phyloP scores from a whole-genome alignment of 108 stramenopile species.

The Conticribra weissflogii region DNA sequence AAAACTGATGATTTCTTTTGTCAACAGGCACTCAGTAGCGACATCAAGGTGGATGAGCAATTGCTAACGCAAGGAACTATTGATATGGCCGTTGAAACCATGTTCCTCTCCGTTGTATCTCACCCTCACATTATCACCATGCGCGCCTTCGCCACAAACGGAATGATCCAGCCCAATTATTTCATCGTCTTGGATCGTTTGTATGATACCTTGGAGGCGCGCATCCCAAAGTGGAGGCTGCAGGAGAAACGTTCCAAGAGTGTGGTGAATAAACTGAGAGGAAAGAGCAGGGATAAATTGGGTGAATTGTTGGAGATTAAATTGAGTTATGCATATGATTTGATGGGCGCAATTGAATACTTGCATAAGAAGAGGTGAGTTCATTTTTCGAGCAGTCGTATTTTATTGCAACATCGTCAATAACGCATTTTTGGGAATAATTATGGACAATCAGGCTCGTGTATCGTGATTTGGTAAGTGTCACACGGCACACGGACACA shows the following conservation, averaged over 20 bases:
- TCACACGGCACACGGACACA: background rate
- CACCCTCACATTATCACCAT: constrained; percentile 80
- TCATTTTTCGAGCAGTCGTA: background rate
- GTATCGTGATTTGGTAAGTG: constrained; percentile 49
- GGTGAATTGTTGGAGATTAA: constrained; percentile 46
- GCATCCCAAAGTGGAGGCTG: constrained; percentile 50
- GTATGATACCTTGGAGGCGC: constrained; percentile 60
- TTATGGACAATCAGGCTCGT: too few relatives aligned
- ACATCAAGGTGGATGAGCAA: constrained; percentile 12
- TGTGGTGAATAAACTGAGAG: constrained; percentile 36
- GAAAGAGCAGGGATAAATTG: constrained; percentile 21
- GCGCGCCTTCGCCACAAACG: constrained; percentile 35
- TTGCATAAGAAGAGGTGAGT: constrained; percentile 52
- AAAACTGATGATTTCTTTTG: too few relatives aligned
- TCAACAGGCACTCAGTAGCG: constrained; percentile 19
- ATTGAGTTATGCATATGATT: constrained; percentile 54
- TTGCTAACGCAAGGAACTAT: constrained; percentile 49
- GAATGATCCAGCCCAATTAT: constrained; percentile 27
- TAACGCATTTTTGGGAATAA: too few relatives aligned
- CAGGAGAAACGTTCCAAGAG: constrained; percentile 25
- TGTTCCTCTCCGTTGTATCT: constrained; percentile 49
- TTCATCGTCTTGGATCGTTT: constrained; percentile 59
- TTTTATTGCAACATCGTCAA: too few relatives aligned
- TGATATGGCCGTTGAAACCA: constrained; percentile 71
- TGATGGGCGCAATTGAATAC: constrained; percentile 53